Evolutionary conservation across 192 early-diverging fungal species (phyloP).

Genomic region (Backusella tuberculispora): DNA sequence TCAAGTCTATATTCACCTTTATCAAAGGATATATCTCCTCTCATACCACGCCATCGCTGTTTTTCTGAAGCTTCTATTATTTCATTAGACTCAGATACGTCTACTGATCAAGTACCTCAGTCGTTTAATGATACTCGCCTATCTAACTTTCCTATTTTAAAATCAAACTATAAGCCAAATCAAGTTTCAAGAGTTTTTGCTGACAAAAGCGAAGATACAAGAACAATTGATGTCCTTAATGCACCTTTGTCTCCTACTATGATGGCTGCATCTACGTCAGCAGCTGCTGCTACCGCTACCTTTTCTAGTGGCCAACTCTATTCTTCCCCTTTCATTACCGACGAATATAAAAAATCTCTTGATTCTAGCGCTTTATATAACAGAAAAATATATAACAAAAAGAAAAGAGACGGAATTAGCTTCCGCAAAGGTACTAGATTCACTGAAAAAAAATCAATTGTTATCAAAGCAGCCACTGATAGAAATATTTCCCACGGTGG

Average conservation of each 20-base stretch:
- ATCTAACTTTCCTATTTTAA: neutral
- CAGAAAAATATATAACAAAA: neutral
- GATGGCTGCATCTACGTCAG: constrained; percentile 17
- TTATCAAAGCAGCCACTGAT: neutral
- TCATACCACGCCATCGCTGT: neutral
- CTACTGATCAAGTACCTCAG: no score
- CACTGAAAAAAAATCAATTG: neutral
- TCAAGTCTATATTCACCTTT: neutral
- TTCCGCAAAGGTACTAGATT: neutral
- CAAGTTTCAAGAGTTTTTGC: neutral
- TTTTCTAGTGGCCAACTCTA: neutral
- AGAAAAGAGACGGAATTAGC: neutral
- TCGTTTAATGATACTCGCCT: neutral
- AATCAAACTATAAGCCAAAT: neutral
- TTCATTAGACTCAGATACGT: neutral
- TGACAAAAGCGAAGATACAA: neutral
- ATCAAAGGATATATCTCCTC: neutral
- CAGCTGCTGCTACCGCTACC: constrained; percentile 12
- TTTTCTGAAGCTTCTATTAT: neutral
- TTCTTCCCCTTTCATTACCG: neutral
- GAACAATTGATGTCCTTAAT: neutral
- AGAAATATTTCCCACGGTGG: neutral
- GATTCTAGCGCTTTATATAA: neutral
- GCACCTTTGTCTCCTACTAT: neutral
- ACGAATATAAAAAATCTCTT: neutral